Conservation (phyloP, 2,329 filamentous ascomycete species). For the Sclerotinia borealis region DNA sequence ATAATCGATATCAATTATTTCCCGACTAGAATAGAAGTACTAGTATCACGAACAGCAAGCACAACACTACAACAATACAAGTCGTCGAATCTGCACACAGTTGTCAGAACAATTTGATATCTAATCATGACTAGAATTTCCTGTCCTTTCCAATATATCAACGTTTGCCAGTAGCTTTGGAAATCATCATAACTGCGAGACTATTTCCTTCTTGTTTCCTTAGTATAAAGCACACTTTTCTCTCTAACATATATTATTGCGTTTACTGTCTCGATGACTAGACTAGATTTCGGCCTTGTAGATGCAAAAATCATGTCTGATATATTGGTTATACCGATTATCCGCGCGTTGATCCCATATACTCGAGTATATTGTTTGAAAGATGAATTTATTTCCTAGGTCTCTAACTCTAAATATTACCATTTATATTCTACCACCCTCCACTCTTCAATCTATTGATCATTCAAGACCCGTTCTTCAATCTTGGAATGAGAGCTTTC, state of each 20-base stretch:
- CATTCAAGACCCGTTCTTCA: conserved; percentile 34
- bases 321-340: conserved; percentile 46
- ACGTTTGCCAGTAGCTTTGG: conserved; percentile 37
- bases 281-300: conserved; percentile 40
- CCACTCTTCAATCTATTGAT: conserved; percentile 41
- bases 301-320: conserved; percentile 51
- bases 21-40: no score
- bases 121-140: no score
- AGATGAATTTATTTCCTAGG: no score
- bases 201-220: conserved; percentile 32
- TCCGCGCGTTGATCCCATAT: conserved; percentile 10
- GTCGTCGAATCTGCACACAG: no score
- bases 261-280: conserved; percentile 38
- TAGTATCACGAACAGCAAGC: no score
- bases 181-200: conserved; percentile 35
- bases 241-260: conserved; percentile 45
- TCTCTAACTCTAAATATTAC: conserved; percentile 51
- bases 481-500: conserved; percentile 36
- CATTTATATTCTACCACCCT: conserved; percentile 48
- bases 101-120: no score
- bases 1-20: no score
- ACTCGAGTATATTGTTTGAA: no score
- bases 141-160: no score
- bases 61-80: no score
- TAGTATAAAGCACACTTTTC: conserved; percentile 40